Evolutionary conservation across 2,329 filamentous ascomycete species (phyloP).

Genomic region (Pseudocercospora pini-densiflorae): DNA sequence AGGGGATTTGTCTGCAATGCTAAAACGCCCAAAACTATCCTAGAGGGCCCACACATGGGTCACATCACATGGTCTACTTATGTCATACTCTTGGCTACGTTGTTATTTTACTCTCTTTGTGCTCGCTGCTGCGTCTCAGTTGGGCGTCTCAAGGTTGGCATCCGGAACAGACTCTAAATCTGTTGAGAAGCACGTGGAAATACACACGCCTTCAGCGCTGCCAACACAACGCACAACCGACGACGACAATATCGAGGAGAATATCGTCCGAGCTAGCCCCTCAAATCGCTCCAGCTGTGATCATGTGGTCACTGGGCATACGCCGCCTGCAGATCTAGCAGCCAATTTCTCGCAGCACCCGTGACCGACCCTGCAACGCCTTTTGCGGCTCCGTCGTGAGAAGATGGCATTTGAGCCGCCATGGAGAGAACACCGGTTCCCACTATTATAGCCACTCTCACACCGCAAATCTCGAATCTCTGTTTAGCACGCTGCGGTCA

Average conservation of each 20-base stretch:
- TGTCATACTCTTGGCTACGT: constrained; percentile 9
- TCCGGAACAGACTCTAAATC: constrained; percentile 1
- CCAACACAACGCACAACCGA: not conserved
- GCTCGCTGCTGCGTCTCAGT: not conserved
- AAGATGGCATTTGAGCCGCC: not conserved
- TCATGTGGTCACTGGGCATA: constrained; percentile 11
- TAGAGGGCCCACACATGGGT: not conserved
- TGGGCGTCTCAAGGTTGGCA: not conserved
- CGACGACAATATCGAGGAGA: not conserved
- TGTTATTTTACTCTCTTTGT: not conserved
- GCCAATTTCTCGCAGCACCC: constrained; percentile 8
- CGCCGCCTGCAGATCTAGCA: constrained; percentile 12
- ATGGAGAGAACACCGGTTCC: constrained; percentile 3
- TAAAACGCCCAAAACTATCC: not conserved
- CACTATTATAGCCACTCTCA: not conserved
- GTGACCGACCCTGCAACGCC: constrained; percentile 1
- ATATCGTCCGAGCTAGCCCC: constrained; percentile 6
- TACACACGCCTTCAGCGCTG: not conserved
- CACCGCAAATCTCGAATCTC: not conserved
- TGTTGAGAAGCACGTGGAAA: constrained; percentile 1
- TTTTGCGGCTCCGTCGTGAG: not conserved
- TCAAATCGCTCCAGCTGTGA: constrained; percentile 7
- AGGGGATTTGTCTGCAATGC: not conserved
- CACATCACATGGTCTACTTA: constrained; percentile 6
- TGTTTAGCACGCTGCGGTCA: not conserved